Base-by-base conservation (phyloP, 2,329 filamentous ascomycete species). In the Curvularia hawaiiensis region DNA sequence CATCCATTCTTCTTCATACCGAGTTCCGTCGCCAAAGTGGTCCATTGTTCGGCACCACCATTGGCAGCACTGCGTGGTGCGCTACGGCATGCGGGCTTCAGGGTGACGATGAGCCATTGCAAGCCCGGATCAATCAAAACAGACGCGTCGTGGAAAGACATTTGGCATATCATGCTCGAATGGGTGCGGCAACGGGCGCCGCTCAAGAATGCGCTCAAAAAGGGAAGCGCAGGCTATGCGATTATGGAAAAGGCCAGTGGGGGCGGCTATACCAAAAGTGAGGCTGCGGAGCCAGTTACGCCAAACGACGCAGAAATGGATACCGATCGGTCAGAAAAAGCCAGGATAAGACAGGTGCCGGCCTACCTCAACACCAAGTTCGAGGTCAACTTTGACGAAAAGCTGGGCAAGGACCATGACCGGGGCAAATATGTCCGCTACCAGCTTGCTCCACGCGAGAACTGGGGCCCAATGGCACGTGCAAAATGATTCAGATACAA, bases 111-210 rank as follows among this genome's bases (percentile, higher is more conserved):
- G 68, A 96, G 91, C 66, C 95, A 99, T 76, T 92, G 92, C 67
- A 92, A 92, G 65, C 85, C 91, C 0, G 94, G 93, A 26, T 95
- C 91, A 69, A 88, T 98, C 77, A 96, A 96, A 79, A 98, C 95
- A 0, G 88, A 98, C 76, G 95, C 95, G 14, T 91, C 93, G 0
- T 99, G 92, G 92, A 82, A 82, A 4, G 88, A 91, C 0, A 85
- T 99, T 47, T 98, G 95, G 93, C 90, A 96, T 73, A 81, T 98
- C 28, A 95, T 98, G 86, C 85, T 91, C 26, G 92, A 97, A 77
- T 99, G 92, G 92, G 86, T 90, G 14, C 85, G 89, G 24, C 92
- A 96, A 72, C 90, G 89, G 68, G 83, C 85, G 0, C 92, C 93
- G 0, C 82, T 96, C 56, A 96, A 90, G 72, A 85, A 88, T 35